Base-by-base conservation (phyloP, 148 eudicot species). In the Rhododendron simsii region DNA sequence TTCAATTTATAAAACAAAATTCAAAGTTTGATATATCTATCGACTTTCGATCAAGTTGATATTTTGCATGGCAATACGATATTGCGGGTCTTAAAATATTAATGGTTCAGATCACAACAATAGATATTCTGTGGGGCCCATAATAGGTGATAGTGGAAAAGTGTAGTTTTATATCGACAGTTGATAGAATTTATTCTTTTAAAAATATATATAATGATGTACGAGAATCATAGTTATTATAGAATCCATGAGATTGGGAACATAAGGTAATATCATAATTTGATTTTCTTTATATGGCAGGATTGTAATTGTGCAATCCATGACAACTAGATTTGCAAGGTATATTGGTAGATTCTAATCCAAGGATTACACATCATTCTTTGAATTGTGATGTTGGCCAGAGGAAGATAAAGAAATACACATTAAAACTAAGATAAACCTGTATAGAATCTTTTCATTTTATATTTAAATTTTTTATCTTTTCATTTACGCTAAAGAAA, bases 141-240 rank as follows among this genome's bases (percentile, higher is more conserved):
- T 41, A 41, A 41, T 41, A 41, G 7, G 7, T 7, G 45, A 41
- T 41, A 5, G 7, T 6, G 7, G 1, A 41, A 41, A 41, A 41
- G 7, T 41, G 7, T 0, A 1, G 0, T 41, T 41, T 41, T 41
- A 41, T 0, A 5, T 0, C 7, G 45, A 1, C 8, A 0, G 45
- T 41, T 0, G 7, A 41, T 41, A 41, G 0, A 41, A 41, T 41
- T 41, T 41, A 63, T 63, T 1, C 2, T 59, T 1, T 63, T 63
- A 23, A 63, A 63, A 23, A 9, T n/a, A 23, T 2, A 23, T 23
- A 26, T 26, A 67, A 26, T 26, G 33, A n/a, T 67, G 28, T 26
- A 33, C 4, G 35, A 67, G 33, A 67, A 67, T 13, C 4, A 67
- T 26, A 67, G 15, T 67, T 11, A 69, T 69, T 28, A 69, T 28